These are phyloP conservation scores for Tetradesmus obliquus DNA, from an alignment of 139 green algal species.

Conservation along the genomic window DNA sequence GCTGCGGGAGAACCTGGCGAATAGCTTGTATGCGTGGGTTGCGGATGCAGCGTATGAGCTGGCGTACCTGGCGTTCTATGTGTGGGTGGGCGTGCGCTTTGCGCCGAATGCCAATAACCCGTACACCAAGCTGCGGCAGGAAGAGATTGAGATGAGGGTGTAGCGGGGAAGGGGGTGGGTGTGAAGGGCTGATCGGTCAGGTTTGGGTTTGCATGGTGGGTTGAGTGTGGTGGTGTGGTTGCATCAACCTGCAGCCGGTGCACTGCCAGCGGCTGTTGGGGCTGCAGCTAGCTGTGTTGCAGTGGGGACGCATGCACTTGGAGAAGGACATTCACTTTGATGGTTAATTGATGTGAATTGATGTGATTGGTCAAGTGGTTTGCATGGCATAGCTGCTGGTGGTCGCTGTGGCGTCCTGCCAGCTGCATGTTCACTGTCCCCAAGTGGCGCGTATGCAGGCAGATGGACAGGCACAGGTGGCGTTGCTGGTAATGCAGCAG, in stretches of 20 bases:
- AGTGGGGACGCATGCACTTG: too few species aligned
- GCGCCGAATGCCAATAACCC: constrained; percentile 68
- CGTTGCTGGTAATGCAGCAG: neutral
- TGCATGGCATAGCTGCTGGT: too few species aligned
- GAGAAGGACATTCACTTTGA: too few species aligned
- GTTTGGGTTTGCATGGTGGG: neutral
- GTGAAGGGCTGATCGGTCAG: too few species aligned
- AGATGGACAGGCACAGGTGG: neutral
- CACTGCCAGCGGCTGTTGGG: too few species aligned
- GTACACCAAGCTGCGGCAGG: constrained; percentile 80
- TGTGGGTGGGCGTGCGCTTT: constrained; percentile 88
- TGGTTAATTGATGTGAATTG: too few species aligned
- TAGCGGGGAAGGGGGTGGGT: neutral
- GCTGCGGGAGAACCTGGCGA: constrained; percentile 64
- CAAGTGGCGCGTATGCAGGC: too few species aligned
- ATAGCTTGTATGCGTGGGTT: constrained; percentile 80
- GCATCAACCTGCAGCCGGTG: too few species aligned
- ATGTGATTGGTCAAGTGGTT: too few species aligned
- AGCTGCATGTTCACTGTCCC: neutral
- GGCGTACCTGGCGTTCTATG: constrained; percentile 93
- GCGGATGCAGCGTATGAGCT: constrained; percentile 76
- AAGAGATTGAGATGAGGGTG: constrained; percentile 69
- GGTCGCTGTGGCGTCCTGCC: too few species aligned
- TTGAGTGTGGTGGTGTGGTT: neutral
- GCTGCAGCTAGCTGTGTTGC: too few species aligned